phyloP scores from a whole-genome alignment of 2,329 filamentous ascomycete genomes.

The Penicillium sp. region DNA sequence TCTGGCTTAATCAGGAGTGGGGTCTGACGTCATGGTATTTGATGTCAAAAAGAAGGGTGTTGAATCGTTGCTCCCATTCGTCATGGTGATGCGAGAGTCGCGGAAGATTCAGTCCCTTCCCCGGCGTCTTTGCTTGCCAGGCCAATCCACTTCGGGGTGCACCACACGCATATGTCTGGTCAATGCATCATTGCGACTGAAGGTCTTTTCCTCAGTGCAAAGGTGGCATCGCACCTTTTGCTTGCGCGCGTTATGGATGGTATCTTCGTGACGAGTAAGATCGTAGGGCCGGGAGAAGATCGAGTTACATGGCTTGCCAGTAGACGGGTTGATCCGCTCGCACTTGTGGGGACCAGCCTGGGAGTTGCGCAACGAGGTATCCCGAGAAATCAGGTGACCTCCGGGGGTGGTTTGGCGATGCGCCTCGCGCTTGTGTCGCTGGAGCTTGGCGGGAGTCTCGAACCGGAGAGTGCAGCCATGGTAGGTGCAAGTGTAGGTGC shows the following conservation, averaged over 20 bases:
- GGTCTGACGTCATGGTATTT: slow-evolving; percentile 21
- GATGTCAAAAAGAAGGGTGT: not conserved
- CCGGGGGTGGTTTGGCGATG: slow-evolving; percentile 73
- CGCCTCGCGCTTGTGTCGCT: slow-evolving; percentile 94
- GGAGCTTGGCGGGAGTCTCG: slow-evolving; percentile 80
- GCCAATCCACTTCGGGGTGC: slow-evolving; percentile 83
- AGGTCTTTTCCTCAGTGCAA: slow-evolving; percentile 95
- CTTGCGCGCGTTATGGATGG: slow-evolving; percentile 93
- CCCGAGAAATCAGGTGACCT: slow-evolving; percentile 48
- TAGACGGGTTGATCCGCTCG: slow-evolving; percentile 90
- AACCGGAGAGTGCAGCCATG: slow-evolving; percentile 88
- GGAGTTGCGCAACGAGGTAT: slow-evolving; percentile 67
- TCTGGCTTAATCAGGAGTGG: slow-evolving; percentile 9
- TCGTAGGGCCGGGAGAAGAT: slow-evolving; percentile 96
- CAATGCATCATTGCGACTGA: slow-evolving; percentile 90
- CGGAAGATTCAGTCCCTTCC: slow-evolving; percentile 38
- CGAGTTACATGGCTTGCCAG: slow-evolving; percentile 91
- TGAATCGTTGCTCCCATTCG: slow-evolving; percentile 13
- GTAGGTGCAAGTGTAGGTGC: slow-evolving; percentile 95
- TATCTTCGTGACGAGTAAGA: slow-evolving; percentile 93
- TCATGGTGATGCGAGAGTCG: slow-evolving; percentile 25
- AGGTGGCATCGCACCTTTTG: slow-evolving; percentile 91
- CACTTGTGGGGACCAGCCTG: slow-evolving; percentile 94
- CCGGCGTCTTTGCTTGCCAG: slow-evolving; percentile 62
- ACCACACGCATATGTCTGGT: slow-evolving; percentile 94